These are phyloP conservation scores for Leonotis leonurus DNA, from an alignment of 257 asterid genomes.

Conservation along the genomic window DNA sequence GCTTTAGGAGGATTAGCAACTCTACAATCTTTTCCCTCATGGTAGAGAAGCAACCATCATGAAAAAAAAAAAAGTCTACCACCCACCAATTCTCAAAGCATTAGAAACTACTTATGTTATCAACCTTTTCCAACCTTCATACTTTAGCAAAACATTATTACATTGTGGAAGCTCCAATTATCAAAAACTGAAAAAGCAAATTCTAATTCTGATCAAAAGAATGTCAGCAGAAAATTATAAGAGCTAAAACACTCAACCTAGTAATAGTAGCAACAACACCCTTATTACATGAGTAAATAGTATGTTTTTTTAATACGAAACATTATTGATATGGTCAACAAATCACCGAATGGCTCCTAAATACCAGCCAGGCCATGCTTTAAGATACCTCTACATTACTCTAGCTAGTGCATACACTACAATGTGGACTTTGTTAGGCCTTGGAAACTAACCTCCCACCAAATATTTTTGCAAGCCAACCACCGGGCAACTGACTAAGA, in stretches of 20 bases:
- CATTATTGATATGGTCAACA: neutral
- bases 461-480: slow-evolving; percentile 84
- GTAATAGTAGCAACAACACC: neutral
- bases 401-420: neutral
- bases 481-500: slow-evolving; percentile 95
- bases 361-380: neutral
- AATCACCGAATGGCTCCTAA: slow-evolving; percentile 1
- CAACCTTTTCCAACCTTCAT: neutral
- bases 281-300: neutral
- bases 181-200: neutral
- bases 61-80: neutral
- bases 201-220: neutral
- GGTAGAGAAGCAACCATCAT: neutral
- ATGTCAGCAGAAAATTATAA: neutral
- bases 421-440: slow-evolving; percentile 4
- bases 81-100: neutral
- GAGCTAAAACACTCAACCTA: neutral
- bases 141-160: neutral
- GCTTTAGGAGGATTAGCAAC: slow-evolving; percentile 2
- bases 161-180: neutral
- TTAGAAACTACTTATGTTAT: neutral
- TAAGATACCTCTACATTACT: neutral
- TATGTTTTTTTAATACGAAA: neutral
- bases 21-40: neutral
- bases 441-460: slow-evolving; percentile 86